Evolutionary conservation across 495 filamentous ascomycete genomes (phyloP), one percentile per base, ranked within the genome.

Genomic region (Cercophora sp.): DNA sequence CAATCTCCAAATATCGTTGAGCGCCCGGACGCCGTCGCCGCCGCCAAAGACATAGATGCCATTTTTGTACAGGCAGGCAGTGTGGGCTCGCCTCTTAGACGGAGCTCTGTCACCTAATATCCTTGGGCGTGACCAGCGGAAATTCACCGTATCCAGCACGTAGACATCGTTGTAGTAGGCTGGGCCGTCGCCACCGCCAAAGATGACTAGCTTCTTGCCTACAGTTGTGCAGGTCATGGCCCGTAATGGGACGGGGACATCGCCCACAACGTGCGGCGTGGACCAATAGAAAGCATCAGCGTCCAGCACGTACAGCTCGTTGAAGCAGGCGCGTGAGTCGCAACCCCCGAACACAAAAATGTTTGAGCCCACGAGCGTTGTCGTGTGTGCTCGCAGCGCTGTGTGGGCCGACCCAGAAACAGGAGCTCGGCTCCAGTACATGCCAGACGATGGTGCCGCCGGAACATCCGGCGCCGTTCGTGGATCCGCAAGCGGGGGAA

Each of bases 91-190:
- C 23, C 82, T 69, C 50, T 75, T 76, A 45, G 75, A 79, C 8
- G 82, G 82, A 39, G 60, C 59, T 35, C 70, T 67, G 51, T 77
- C 75, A 25, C 77, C 77, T 10, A 75, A 57, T 47, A 85, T 76
- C 27, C 72, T 72, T 41, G 81, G 79, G 34, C 71, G 72, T 23
- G 74, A 75, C 78, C 79, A 85, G 13, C 79, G 71, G 58, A 79
- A 79, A 59, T 79, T 85, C 53, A 81, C 69, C 27, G 81, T 85
- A 63, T 85, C 82, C 27, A 85, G 71, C 34, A 85, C 80, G 63
- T 84, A 85, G 18, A 85, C 78, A 58, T 85, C 82, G 54, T 85
- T 85, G 66, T 84, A 85, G 65, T 85, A 85, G 16, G 79, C 77
- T 1, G 81, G 81, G 1, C 82, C 82, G 56, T 85, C 82, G 36